A percentile compares a stretch with the other conserved stretches of the same genome.
Conservation (phyloP, 2,329 filamentous ascomycete species). For the Pyricularia sp. region DNA sequence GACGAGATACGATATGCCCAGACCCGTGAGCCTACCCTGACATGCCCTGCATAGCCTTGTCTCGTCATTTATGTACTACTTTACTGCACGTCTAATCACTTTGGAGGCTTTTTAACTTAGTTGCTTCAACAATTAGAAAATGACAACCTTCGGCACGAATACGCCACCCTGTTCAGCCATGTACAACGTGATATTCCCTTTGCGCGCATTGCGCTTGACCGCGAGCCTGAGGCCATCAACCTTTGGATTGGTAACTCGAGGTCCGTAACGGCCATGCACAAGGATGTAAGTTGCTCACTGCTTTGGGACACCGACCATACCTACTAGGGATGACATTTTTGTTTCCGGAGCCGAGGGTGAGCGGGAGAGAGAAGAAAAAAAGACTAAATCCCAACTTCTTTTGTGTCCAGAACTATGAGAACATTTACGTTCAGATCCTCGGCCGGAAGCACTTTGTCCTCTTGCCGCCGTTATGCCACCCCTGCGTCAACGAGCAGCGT, state of each 20-base stretch:
- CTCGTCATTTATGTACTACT: not conserved
- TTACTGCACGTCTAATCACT: not conserved
- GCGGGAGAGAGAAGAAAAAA: too few relatives aligned
- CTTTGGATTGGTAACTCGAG: constrained; percentile 71
- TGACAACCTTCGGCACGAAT: constrained; percentile 71
- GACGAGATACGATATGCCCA: constrained; percentile 61
- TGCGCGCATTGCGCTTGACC: constrained; percentile 60
- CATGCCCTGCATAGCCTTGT: not conserved
- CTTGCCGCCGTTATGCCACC: constrained; percentile 60
- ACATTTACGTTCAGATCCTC: constrained; percentile 68
- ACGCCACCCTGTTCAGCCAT: constrained; percentile 50
- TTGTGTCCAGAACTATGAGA: constrained; percentile 55
- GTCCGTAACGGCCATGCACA: constrained; percentile 65
- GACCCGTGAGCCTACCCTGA: constrained; percentile 45
- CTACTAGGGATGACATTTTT: not conserved
- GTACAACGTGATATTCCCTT: constrained; percentile 59
- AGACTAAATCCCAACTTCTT: not conserved
- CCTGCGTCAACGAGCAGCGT: constrained; percentile 56
- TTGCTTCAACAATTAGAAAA: constrained; percentile 45
- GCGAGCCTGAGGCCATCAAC: constrained; percentile 65
- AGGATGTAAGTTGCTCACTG: constrained; percentile 55
- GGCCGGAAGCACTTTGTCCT: constrained; percentile 69
- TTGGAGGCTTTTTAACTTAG: not conserved
- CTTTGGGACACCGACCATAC: too few relatives aligned
- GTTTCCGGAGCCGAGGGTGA: too few relatives aligned